phyloP scores from a whole-genome alignment of 2,329 filamentous ascomycete genomes.

The Calonectria pteridis region DNA sequence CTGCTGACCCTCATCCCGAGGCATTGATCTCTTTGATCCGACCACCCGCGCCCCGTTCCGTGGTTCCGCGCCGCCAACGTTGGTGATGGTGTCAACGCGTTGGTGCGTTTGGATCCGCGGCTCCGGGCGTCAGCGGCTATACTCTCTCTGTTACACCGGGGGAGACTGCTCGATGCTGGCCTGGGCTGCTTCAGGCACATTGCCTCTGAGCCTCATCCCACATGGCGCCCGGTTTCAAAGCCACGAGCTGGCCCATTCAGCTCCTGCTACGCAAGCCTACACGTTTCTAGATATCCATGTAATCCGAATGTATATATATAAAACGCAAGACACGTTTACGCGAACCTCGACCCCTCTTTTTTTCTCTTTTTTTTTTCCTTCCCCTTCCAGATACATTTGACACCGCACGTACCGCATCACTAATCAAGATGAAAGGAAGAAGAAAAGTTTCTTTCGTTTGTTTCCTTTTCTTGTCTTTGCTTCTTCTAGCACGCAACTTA shows the following conservation, averaged over 20 bases:
- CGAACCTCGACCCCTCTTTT: neutral
- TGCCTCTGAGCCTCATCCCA: neutral
- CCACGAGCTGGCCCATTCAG: neutral
- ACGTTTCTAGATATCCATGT: conserved; percentile 7
- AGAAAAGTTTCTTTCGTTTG: neutral
- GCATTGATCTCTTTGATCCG: neutral
- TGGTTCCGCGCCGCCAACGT: neutral
- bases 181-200: neutral
- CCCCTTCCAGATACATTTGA: neutral
- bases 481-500: neutral
- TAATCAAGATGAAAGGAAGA: neutral
- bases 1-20: neutral
- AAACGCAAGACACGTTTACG: conserved; percentile 1
- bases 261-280: neutral
- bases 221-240: neutral
- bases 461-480: neutral
- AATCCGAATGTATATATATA: conserved; percentile 2
- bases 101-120: neutral
- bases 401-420: neutral
- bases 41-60: neutral
- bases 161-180: neutral
- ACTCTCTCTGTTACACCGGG: conserved; percentile 1
- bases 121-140: conserved; percentile 7
- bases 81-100: neutral
- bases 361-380: no score